A percentile compares a stretch with the other conserved stretches of the same genome.
Conservation (phyloP, 2,329 filamentous ascomycete genomes). For the Calonectria pseudoreteaudii region DNA sequence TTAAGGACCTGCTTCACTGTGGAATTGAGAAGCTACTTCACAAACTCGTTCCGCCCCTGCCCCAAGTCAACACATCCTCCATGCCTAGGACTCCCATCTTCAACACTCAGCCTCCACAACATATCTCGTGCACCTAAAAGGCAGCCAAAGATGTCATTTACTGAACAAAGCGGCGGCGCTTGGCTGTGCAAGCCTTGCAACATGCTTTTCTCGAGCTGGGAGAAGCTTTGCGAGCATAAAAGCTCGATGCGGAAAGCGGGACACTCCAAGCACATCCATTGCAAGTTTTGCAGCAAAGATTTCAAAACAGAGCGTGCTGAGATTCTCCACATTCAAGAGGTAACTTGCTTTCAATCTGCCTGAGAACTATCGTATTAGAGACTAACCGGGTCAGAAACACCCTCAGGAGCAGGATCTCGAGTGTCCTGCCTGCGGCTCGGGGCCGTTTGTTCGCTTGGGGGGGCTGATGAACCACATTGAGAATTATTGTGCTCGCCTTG, state of each 20-base stretch:
- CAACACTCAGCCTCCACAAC: not conserved
- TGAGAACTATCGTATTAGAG: not conserved
- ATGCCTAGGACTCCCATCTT: not conserved
- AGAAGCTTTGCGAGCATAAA: slow-evolving; percentile 46
- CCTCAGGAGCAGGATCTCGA: slow-evolving; percentile 53
- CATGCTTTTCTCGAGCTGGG: slow-evolving; percentile 39
- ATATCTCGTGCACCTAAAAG: not conserved
- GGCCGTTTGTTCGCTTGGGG: slow-evolving; percentile 51
- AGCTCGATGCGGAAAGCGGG: slow-evolving; percentile 39
- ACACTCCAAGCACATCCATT: slow-evolving; percentile 48
- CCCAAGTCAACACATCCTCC: not conserved
- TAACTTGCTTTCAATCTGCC: slow-evolving; percentile 26
- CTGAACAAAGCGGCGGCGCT: slow-evolving; percentile 18
- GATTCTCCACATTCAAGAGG: slow-evolving; percentile 50
- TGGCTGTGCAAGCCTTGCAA: slow-evolving; percentile 48
- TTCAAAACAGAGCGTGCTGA: slow-evolving; percentile 50
- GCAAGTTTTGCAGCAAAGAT: slow-evolving; percentile 51
- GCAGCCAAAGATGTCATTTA: slow-evolving; percentile 29
- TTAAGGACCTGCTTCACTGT: not conserved
- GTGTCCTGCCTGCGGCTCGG: slow-evolving; percentile 60
- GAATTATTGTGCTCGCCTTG: slow-evolving; percentile 53
- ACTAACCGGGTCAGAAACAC: slow-evolving; percentile 49
- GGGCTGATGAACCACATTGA: slow-evolving; percentile 61
- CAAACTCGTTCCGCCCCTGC: not conserved
- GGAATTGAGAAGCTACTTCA: not conserved